These are phyloP conservation scores for Fraxinus excelsior DNA, from an alignment of 257 asterid genomes.

Conservation along the genomic window DNA sequence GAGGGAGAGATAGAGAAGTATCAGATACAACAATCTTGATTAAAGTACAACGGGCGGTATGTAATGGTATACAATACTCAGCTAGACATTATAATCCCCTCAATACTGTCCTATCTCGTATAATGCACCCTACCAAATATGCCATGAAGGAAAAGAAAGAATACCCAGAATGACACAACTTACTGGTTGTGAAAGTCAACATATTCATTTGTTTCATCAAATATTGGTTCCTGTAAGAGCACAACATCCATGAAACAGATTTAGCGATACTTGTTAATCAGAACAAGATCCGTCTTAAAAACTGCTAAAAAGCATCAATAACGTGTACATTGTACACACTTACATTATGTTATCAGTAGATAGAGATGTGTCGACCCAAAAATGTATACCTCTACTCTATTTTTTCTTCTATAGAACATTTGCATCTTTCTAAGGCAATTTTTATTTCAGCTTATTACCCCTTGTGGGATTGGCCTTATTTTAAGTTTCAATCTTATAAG, in stretches of 20 bases:
- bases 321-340: no score
- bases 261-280: not conserved
- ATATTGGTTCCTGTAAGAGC: constrained; percentile 44
- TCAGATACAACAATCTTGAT: not conserved
- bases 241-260: constrained; percentile 22
- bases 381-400: no score
- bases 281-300: not conserved
- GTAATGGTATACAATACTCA: not conserved
- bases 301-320: no score
- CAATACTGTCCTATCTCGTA: not conserved
- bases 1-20: not conserved
- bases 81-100: not conserved
- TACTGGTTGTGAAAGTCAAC: constrained; percentile 58
- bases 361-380: no score
- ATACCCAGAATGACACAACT: constrained; percentile 13
- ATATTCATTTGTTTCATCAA: constrained; percentile 60
- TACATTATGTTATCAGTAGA: no score
- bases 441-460: no score
- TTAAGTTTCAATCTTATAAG: no score
- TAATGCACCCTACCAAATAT: constrained; percentile 2
- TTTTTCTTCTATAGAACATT: no score
- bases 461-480: no score
- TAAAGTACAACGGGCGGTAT: not conserved
- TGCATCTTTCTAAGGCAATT: no score
- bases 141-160: not conserved